These are phyloP conservation scores for Cajanus cajan DNA, from an alignment of 306 rosid species.

Conservation along the genomic window DNA sequence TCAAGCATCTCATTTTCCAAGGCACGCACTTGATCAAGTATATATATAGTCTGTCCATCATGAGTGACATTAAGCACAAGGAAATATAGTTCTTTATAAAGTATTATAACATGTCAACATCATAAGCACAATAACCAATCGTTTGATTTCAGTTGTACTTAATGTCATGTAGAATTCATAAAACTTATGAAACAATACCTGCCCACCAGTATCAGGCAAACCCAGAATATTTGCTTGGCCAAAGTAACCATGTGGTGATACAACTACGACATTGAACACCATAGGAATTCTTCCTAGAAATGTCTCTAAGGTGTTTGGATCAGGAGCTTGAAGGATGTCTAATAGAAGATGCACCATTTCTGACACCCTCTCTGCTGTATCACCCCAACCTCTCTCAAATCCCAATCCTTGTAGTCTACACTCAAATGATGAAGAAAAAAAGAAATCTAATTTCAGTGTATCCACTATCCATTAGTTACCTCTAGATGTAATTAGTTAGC, in stretches of 20 bases:
- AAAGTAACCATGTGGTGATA: constrained; percentile 77
- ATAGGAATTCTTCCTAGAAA: constrained; percentile 78
- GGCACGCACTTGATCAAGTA: constrained; percentile 83
- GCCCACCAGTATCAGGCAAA: constrained; percentile 80
- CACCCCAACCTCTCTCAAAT: constrained; percentile 82
- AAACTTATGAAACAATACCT: constrained; percentile 43
- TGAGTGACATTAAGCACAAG: background rate
- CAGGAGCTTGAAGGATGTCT: constrained; percentile 82
- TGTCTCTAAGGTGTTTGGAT: constrained; percentile 65
- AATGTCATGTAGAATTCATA: background rate
- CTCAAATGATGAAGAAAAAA: constrained; percentile 1
- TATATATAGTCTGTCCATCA: constrained; percentile 58
- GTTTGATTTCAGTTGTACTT: background rate
- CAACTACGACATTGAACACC: constrained; percentile 76
- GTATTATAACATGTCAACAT: background rate
- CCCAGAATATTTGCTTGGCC: constrained; percentile 83
- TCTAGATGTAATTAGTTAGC: background rate
- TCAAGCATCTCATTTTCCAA: constrained; percentile 73
- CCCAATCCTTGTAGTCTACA: constrained; percentile 73
- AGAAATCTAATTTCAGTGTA: background rate
- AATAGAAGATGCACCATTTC: constrained; percentile 72
- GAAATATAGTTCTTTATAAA: background rate
- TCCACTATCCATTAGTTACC: background rate
- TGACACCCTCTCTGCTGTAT: constrained; percentile 51
- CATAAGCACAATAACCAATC: background rate